phyloP scores from a whole-genome alignment of 2,329 filamentous ascomycete genomes.

The Pseudogymnoascus sp. region DNA sequence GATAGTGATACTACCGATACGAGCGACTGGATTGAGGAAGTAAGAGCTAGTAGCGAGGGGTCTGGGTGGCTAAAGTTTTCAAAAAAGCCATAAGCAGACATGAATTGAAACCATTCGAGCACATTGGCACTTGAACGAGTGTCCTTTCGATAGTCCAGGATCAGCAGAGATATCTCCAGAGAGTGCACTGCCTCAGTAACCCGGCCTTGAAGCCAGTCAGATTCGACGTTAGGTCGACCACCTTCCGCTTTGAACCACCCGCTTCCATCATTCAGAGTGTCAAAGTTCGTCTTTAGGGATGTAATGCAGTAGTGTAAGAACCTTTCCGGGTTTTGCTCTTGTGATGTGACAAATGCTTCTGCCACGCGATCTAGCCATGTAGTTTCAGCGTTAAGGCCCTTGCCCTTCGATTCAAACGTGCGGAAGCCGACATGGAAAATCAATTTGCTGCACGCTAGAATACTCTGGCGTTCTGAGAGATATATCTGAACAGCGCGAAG shows the following conservation, averaged over 20 bases:
- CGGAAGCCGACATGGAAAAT: constrained; percentile 31
- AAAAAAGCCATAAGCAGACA: constrained; percentile 63
- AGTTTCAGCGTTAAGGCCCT: not conserved
- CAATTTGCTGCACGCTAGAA: constrained; percentile 54
- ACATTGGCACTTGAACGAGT: constrained; percentile 54
- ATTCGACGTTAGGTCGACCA: constrained; percentile 45
- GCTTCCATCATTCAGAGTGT: constrained; percentile 35
- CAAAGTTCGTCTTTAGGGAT: constrained; percentile 41
- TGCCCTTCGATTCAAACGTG: constrained; percentile 18
- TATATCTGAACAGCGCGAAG: constrained; percentile 65
- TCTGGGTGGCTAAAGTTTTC: constrained; percentile 44
- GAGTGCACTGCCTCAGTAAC: constrained; percentile 67
- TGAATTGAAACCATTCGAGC: constrained; percentile 67
- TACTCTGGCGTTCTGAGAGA: constrained; percentile 62
- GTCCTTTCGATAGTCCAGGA: constrained; percentile 52
- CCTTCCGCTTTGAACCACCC: constrained; percentile 39
- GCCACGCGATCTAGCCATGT: constrained; percentile 14
- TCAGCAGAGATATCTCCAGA: constrained; percentile 65
- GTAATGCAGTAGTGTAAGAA: constrained; percentile 37
- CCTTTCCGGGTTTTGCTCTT: constrained; percentile 12
- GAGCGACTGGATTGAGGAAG: constrained; percentile 60
- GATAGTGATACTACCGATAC: constrained; percentile 63
- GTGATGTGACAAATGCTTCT: constrained; percentile 11
- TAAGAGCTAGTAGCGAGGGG: constrained; percentile 31
- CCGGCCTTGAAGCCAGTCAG: constrained; percentile 55